A percentile compares a stretch with the other conserved stretches of the same genome.
These are phyloP conservation scores for Talaromyces sp. DNA, from an alignment of 2,329 filamentous ascomycete species.

Conservation along the genomic window DNA sequence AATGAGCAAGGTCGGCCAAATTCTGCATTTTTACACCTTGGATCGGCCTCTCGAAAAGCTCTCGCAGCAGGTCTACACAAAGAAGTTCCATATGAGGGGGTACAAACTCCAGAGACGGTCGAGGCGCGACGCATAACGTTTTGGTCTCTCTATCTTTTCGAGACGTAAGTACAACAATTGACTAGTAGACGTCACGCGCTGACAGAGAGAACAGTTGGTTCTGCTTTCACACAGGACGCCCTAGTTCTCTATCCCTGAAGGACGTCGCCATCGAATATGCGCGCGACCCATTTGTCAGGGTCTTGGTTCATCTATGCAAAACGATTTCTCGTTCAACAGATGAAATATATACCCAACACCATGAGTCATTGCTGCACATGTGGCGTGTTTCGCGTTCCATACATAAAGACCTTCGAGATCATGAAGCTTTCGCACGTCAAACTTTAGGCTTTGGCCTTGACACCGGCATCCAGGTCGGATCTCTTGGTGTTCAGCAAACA, in stretches of 20 bases:
- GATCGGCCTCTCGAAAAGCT: slow-evolving; percentile 47
- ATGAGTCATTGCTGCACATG: slow-evolving; percentile 44
- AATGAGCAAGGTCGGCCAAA: slow-evolving; percentile 50
- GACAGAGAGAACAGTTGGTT: slow-evolving; percentile 41
- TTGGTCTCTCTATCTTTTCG: slow-evolving; percentile 48
- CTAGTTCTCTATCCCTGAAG: slow-evolving; percentile 43
- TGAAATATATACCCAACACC: slow-evolving; percentile 46
- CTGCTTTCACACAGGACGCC: slow-evolving; percentile 48
- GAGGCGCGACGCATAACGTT: slow-evolving; percentile 44
- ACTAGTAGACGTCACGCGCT: not conserved
- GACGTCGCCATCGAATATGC: slow-evolving; percentile 42
- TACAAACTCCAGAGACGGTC: slow-evolving; percentile 36
- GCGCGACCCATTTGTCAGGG: slow-evolving; percentile 43
- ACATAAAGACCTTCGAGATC: slow-evolving; percentile 31
- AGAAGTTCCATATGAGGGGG: slow-evolving; percentile 35
- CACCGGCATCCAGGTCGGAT: slow-evolving; percentile 39
- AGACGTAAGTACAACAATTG: slow-evolving; percentile 38
- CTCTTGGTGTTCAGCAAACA: slow-evolving; percentile 45
- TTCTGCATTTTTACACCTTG: slow-evolving; percentile 46
- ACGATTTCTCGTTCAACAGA: slow-evolving; percentile 46
- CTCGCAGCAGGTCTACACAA: slow-evolving; percentile 50
- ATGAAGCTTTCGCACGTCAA: slow-evolving; percentile 30
- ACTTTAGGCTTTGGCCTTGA: slow-evolving; percentile 40
- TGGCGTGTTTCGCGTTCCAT: slow-evolving; percentile 40
- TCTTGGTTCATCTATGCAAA: slow-evolving; percentile 41